Conservation (phyloP, 2,329 filamentous ascomycete species). For the Trichoderma sp. region DNA sequence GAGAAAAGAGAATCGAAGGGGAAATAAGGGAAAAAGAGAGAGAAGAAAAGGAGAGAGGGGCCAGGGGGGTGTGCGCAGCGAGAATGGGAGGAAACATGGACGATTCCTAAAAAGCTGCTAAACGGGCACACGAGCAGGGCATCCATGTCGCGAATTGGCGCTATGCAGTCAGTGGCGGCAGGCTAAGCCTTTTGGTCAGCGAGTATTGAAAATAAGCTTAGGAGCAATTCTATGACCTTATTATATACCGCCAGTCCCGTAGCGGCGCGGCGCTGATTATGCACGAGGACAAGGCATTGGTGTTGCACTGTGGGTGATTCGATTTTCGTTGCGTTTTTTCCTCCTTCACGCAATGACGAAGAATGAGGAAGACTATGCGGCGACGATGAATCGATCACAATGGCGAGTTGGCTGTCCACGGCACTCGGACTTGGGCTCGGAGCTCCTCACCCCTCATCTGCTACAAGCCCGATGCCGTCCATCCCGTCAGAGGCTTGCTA, state of each 20-base stretch:
- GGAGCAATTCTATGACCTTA: conserved; percentile 24
- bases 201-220: conserved; percentile 27
- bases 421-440: not conserved
- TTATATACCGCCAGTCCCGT: conserved; percentile 15
- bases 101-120: not conserved
- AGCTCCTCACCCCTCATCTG: not conserved
- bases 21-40: not conserved
- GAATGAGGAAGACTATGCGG: not conserved
- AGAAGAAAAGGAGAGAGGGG: conserved; percentile 1
- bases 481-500: not conserved
- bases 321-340: not conserved
- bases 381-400: not conserved
- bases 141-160: conserved; percentile 6
- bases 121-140: not conserved
- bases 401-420: not conserved
- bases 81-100: not conserved
- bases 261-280: not conserved
- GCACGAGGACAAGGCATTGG: not conserved
- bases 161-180: conserved; percentile 18
- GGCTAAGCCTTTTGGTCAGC: conserved; percentile 23
- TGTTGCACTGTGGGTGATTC: not conserved
- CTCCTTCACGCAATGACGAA: no score
- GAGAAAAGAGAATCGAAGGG: not conserved
- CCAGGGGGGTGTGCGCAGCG: conserved; percentile 5
- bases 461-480: not conserved